Evolutionary conservation across 257 asterid species (phyloP).

Genomic region (Solanum ossicruentum): DNA sequence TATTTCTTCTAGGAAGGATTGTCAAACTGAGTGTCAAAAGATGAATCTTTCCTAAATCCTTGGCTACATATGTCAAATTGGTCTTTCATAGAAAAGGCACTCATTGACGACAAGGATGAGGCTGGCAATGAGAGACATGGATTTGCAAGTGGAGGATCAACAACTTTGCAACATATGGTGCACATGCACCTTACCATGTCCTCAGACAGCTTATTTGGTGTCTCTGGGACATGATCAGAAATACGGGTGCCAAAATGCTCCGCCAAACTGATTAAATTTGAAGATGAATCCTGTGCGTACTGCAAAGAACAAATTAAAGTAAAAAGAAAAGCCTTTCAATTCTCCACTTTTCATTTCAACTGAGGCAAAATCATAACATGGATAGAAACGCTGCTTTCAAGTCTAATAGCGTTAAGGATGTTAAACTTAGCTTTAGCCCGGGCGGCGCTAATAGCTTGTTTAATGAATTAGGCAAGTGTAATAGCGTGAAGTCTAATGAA

Average conservation of each 20-base stretch:
- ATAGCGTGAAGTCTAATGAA: no score
- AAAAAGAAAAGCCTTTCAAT: background rate
- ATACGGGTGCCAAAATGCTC: slow-evolving; percentile 90
- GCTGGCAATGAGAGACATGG: slow-evolving; percentile 65
- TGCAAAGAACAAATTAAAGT: slow-evolving; percentile 13
- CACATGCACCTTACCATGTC: slow-evolving; percentile 83
- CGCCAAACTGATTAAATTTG: slow-evolving; percentile 69
- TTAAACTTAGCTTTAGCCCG: no score
- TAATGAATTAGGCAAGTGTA: no score
- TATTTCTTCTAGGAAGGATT: slow-evolving; percentile 71
- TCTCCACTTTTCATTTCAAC: background rate
- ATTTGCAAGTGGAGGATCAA: slow-evolving; percentile 50
- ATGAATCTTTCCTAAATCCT: slow-evolving; percentile 56
- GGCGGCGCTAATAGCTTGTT: no score
- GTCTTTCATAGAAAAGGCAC: slow-evolving; percentile 78
- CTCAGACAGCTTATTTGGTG: slow-evolving; percentile 82
- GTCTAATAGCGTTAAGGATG: no score
- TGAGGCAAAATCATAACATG: background rate
- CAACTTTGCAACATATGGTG: slow-evolving; percentile 70
- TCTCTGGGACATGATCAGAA: slow-evolving; percentile 67
- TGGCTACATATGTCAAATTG: slow-evolving; percentile 78
- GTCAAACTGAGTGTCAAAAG: slow-evolving; percentile 66
- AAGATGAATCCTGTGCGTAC: slow-evolving; percentile 54
- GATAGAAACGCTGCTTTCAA: no score
- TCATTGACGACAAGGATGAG: slow-evolving; percentile 61